Conservation (phyloP, 1,139 yeast genomes). For the Nakaseomyces nivariensis region DNA sequence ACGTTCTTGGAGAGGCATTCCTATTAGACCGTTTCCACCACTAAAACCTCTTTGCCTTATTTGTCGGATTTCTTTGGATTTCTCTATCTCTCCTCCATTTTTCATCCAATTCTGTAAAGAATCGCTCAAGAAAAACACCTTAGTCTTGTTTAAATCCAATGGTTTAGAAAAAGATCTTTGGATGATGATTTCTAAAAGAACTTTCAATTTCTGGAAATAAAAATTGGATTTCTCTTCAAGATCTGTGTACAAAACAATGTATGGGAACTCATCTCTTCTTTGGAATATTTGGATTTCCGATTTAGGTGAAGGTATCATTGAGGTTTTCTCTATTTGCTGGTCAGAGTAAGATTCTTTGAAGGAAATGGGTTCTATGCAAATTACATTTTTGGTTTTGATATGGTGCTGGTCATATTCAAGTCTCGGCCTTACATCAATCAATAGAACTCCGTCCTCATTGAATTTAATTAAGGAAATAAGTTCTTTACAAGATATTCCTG, state of each 20-base stretch:
- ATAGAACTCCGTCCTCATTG: constrained; percentile 29
- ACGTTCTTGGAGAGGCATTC: background rate
- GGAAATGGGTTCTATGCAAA: constrained; percentile 62
- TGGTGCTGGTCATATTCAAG: constrained; percentile 50
- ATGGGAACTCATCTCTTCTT: constrained; percentile 44
- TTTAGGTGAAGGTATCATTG: constrained; percentile 43
- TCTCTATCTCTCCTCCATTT: constrained; percentile 1
- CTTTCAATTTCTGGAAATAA: constrained; percentile 15
- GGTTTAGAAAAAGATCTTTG: constrained; percentile 15
- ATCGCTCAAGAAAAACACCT: background rate
- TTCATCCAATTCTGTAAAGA: constrained; percentile 3
- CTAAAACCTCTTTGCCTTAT: background rate
- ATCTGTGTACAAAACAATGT: constrained; percentile 56
- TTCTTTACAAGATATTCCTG: constrained; percentile 10
- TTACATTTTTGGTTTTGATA: constrained; percentile 42
- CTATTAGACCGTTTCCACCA: background rate
- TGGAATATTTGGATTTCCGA: constrained; percentile 42
- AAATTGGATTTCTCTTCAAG: constrained; percentile 5
- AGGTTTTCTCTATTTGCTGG: constrained; percentile 45
- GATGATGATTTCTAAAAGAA: constrained; percentile 16
- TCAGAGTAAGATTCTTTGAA: constrained; percentile 40
- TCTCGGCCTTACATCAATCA: constrained; percentile 57
- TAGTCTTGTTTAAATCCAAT: background rate
- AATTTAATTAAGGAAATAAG: constrained; percentile 11
- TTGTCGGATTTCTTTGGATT: background rate